Evolutionary conservation across 2,329 filamentous ascomycete species (phyloP).

Genomic region (Amphichorda felina): DNA sequence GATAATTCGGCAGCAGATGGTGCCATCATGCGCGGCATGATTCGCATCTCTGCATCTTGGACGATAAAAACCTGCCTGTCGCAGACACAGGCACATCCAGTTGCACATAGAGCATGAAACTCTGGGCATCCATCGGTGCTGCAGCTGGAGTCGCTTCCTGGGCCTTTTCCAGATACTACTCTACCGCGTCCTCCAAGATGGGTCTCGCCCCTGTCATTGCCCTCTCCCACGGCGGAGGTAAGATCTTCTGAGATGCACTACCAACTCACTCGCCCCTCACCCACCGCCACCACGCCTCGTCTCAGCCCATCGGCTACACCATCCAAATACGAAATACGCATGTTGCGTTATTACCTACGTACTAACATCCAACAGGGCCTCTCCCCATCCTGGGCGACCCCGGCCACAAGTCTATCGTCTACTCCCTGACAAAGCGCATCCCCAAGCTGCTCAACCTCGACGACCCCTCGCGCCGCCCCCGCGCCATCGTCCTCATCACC

Average conservation of each 20-base stretch:
- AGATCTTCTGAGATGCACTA: constrained; percentile 3
- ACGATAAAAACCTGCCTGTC: no score
- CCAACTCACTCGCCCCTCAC: neutral
- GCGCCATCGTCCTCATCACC: constrained; percentile 43
- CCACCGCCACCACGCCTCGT: no score
- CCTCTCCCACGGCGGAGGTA: constrained; percentile 38
- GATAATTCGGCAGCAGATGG: no score
- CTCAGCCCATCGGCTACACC: no score
- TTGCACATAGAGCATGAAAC: constrained; percentile 2
- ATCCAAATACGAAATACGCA: no score
- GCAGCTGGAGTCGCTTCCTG: constrained; percentile 1
- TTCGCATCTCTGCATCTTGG: no score
- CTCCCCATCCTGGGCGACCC: constrained; percentile 47
- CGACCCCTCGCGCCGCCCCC: constrained; percentile 32
- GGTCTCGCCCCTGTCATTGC: constrained; percentile 30
- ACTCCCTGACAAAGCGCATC: constrained; percentile 38
- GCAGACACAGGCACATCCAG: no score
- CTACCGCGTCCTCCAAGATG: constrained; percentile 17
- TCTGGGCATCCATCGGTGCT: constrained; percentile 1
- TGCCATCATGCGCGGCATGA: neutral
- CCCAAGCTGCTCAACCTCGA: constrained; percentile 43
- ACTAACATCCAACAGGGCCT: constrained; percentile 25
- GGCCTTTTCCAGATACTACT: neutral
- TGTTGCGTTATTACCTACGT: no score
- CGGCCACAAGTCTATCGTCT: constrained; percentile 33